phyloP scores from a whole-genome alignment of 495 filamentous ascomycete species.

The Trichoderma asperelloides region DNA sequence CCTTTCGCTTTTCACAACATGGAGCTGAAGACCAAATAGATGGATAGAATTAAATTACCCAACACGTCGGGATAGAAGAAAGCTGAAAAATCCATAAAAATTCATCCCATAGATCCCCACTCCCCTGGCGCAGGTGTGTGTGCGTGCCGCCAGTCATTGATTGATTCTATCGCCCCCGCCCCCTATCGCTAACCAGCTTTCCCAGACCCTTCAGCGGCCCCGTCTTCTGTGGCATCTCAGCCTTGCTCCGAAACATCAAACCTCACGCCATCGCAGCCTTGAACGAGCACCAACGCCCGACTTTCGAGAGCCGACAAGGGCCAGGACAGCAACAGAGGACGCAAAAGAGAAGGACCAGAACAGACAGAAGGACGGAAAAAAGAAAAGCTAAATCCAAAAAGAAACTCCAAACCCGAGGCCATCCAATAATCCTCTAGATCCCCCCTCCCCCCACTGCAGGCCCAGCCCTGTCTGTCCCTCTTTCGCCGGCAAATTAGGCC shows the following conservation, averaged over 20 bases:
- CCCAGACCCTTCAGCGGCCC: slow-evolving; percentile 3
- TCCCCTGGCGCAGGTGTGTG: background rate
- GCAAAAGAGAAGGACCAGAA: background rate
- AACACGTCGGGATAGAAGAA: background rate
- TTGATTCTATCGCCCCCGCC: background rate
- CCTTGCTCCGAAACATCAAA: background rate
- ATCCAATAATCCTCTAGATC: background rate
- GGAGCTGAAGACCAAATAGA: too few species aligned
- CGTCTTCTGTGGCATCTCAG: background rate
- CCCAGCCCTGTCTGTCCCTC: slow-evolving; percentile 1
- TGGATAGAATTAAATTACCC: too few species aligned
- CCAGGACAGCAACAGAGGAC: background rate
- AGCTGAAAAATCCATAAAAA: background rate
- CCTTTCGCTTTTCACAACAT: too few species aligned
- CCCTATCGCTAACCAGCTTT: slow-evolving; percentile 4
- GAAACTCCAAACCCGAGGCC: background rate
- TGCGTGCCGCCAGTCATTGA: background rate
- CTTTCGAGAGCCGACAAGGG: background rate
- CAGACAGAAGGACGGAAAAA: background rate
- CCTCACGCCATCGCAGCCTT: background rate
- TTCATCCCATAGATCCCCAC: background rate
- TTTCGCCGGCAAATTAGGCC: slow-evolving; percentile 8
- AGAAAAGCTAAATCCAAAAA: background rate
- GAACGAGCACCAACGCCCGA: background rate
- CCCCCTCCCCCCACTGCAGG: slow-evolving; percentile 6